Evolutionary conservation across 225 moss, liverwort and hornwort species (phyloP), one percentile per base, ranked within the genome.

Genomic region (Rhytidiadelphus loreus): DNA sequence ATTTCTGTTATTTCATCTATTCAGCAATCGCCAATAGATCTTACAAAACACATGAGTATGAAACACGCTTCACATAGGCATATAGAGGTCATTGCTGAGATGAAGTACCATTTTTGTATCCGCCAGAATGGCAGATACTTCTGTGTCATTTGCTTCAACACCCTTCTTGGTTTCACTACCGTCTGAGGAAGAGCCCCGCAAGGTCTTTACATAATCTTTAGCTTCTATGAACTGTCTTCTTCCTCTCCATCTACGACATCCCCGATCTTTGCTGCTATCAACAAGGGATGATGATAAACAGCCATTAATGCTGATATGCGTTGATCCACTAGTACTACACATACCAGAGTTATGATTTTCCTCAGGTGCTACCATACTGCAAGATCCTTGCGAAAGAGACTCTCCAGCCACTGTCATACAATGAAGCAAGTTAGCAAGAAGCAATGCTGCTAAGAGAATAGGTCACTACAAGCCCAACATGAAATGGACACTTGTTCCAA

Each of bases 311-410:
- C 88, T 88, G 69, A 89, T 52, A 76, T 90, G 88, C 69, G 88
- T 94, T 68, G 92, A 90, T 90, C 94, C 95, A 93, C 96, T 96
- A 68, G 95, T 96, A 90, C 95, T 96, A 92, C 95, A 95, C 63
- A 88, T 83, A 79, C 92, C 94, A 87, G 91, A 92, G 79, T 91
- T 93, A 58, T 91, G 89, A 78, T 90, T 90, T 87, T 90, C 91
- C 69, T 93, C 96, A 58, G 79, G 79, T 73, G 87, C 92, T 82
- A 85, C 84, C 55, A 86, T 81, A 86, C 86, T 91, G 80, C 92
- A 92, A 87, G 89, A 88, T 85, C 90, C 91, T 93, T 95, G 93
- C 63, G 91, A 83, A 80, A 81, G 80, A 79, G 89, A 88, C 62
- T 94, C 91, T 87, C 61, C 93, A 85, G 89, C 89, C 90, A 91